Conservation (phyloP, 106 monocot species). For the Dendrobium catenatum region DNA sequence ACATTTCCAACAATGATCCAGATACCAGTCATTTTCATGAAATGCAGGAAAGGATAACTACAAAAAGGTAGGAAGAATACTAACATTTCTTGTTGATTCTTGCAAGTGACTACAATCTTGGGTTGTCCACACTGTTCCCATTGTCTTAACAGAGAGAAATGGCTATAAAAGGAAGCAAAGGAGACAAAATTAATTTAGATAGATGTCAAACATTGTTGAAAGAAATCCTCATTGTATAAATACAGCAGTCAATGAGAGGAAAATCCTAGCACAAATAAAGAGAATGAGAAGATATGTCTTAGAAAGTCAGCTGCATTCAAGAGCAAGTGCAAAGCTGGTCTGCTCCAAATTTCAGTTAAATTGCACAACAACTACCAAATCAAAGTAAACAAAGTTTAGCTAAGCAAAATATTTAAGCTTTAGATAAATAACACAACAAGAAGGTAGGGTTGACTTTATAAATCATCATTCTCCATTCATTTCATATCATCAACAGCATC, state of each 20-base stretch:
- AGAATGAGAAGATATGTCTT: neutral
- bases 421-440: neutral
- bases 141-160: conserved; percentile 65
- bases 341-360: neutral
- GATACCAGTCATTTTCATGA: neutral
- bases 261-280: neutral
- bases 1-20: neutral
- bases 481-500: neutral
- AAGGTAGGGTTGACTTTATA: neutral
- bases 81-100: conserved; percentile 98
- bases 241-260: neutral
- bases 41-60: neutral
- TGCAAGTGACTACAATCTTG: conserved; percentile 91
- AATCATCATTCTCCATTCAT: neutral
- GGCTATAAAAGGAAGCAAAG: conserved; percentile 27
- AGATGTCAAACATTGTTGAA: neutral
- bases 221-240: neutral
- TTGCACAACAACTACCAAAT: neutral
- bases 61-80: conserved; percentile 10
- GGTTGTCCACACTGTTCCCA: conserved; percentile 92
- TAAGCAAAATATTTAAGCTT: neutral
- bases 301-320: neutral
- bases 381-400: neutral
- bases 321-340: neutral
- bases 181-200: neutral